phyloP scores from a whole-genome alignment of 2,329 filamentous ascomycete genomes.

The Xylariaceae sp. region DNA sequence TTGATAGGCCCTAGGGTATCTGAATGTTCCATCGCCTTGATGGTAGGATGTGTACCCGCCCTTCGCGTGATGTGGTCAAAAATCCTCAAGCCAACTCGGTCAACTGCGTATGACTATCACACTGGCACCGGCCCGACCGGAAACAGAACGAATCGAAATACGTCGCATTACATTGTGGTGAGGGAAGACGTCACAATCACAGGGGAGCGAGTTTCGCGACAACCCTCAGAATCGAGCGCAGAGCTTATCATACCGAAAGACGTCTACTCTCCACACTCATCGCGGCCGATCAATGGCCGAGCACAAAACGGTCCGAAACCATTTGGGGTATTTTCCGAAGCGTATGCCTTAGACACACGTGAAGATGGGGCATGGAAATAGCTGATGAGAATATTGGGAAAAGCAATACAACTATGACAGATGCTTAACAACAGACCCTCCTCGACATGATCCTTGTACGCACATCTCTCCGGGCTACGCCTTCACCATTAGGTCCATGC shows the following conservation, averaged over 20 bases:
- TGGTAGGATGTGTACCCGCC: slow-evolving; percentile 18
- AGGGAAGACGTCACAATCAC: neutral
- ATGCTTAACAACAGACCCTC: too few species aligned
- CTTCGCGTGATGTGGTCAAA: slow-evolving; percentile 18
- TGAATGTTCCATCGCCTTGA: slow-evolving; percentile 16
- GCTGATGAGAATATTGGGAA: too few species aligned
- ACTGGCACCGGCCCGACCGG: neutral
- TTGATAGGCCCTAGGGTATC: slow-evolving; percentile 5
- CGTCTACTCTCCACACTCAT: neutral
- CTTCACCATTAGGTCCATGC: too few species aligned
- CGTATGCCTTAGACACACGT: neutral
- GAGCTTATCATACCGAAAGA: neutral
- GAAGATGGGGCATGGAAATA: neutral
- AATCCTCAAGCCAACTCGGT: slow-evolving; percentile 9
- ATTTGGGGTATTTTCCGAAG: neutral
- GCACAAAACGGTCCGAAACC: neutral
- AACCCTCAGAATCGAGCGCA: neutral
- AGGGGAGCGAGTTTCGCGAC: neutral
- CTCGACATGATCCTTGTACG: too few species aligned
- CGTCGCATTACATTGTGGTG: slow-evolving; percentile 9
- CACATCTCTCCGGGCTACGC: too few species aligned
- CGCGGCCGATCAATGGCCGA: neutral
- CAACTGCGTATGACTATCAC: slow-evolving; percentile 1
- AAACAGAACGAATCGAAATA: slow-evolving; percentile 8
- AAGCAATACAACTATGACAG: too few species aligned